Base-by-base conservation (phyloP, 2,329 filamentous ascomycete genomes). In the Aphanocladium album region DNA sequence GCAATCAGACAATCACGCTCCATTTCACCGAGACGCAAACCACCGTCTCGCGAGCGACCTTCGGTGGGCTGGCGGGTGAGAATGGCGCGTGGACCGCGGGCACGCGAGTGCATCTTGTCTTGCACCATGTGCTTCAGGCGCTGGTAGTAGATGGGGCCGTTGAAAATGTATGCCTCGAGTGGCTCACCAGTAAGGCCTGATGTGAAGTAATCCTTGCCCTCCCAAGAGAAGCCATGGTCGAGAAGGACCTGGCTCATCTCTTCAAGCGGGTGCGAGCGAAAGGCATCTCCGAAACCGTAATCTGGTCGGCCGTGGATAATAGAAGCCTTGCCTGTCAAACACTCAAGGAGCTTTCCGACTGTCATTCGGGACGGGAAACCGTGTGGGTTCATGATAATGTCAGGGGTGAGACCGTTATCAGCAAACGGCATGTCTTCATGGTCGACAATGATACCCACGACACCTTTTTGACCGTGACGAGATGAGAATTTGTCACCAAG, bases 311-410 rank as follows among this genome's bases (percentile, higher is more conserved):
- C 95, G 62, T 88, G 84, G 4, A 99, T 76, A 2, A 99, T 87
- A 14, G 93, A 91, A 0, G 95, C 95, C 76, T 99, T 99, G 65
- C 95, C 95, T 0, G 93, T 91, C 17, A 99, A 82, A 49, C 96
- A 90, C 73, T 99, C 95, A 55, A 99, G 85, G 80, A 99, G 89
- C 76, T 99, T 99, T 35, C 95, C 95, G 64, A 99, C 95, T 58
- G 95, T 99, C 95, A 99, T 99, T 74, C 95, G 95, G 35, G 93
- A 98, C 1, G 95, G 95, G 82, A 99, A 99, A 87, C 95, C 95
- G 77, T 99, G 95, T 0, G 96, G 95, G 79, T 99, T 99, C 95
- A 99, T 99, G 84, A 99, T 99, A 67, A 99, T 97, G 75, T 99
- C 95, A 0, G 95, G 95, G n/a, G 87, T 89, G 66, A 99, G 85